Evolutionary conservation across 306 rosid genomes (phyloP).

Genomic region (Ormosia semicastrata): DNA sequence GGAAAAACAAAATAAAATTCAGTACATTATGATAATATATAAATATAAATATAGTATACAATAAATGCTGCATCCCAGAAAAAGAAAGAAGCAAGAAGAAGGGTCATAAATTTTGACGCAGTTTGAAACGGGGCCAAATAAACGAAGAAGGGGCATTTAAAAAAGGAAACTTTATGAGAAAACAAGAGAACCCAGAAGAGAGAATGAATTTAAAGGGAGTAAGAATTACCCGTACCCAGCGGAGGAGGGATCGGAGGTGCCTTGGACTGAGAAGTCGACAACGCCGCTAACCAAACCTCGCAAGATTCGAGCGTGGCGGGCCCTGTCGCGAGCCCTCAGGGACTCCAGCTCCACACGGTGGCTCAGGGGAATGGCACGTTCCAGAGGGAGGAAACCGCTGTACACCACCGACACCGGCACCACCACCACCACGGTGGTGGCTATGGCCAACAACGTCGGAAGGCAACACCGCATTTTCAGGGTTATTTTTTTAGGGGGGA

Average conservation of each 20-base stretch:
- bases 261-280: slow-evolving; percentile 77
- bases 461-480: slow-evolving; percentile 49
- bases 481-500: not conserved
- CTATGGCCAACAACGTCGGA: slow-evolving; percentile 27
- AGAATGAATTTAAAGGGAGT: not conserved
- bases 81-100: not conserved
- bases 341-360: slow-evolving; percentile 49
- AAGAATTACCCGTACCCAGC: slow-evolving; percentile 60
- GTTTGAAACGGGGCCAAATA: slow-evolving; percentile 3
- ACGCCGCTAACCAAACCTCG: slow-evolving; percentile 55
- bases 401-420: slow-evolving; percentile 39
- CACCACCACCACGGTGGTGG: slow-evolving; percentile 20
- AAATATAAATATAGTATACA: not conserved
- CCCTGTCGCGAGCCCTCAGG: slow-evolving; percentile 67
- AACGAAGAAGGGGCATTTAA: slow-evolving; percentile 12
- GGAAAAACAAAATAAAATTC: no score
- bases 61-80: not conserved
- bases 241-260: slow-evolving; percentile 72
- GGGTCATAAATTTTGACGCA: not conserved
- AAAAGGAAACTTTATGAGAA: not conserved
- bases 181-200: slow-evolving; percentile 22
- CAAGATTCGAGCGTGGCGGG: slow-evolving; percentile 71
- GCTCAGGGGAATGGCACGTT: slow-evolving; percentile 56
- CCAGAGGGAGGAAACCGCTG: slow-evolving; percentile 54
- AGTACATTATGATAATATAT: not conserved